These are phyloP conservation scores for Trichoderma brevicompactum DNA, from an alignment of 2,329 filamentous ascomycete species.

Conservation along the genomic window DNA sequence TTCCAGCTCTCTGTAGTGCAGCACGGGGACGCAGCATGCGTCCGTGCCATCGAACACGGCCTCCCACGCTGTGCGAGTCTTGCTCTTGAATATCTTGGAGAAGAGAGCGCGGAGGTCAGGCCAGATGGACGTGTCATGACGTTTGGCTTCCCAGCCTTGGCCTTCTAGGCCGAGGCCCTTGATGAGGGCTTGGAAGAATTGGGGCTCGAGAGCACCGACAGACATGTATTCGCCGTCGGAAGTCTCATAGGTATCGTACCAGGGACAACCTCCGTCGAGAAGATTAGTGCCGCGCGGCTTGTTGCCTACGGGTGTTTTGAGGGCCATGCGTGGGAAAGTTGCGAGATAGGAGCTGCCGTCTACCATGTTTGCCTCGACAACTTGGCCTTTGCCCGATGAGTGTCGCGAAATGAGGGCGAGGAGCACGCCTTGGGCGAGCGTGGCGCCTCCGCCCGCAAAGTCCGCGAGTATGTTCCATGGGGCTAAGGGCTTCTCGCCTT, in stretches of 20 bases:
- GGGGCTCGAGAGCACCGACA: constrained; percentile 87
- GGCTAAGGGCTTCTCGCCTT: constrained; percentile 71
- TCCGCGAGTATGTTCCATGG: constrained; percentile 87
- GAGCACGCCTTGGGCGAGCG: constrained; percentile 80
- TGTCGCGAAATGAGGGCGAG: constrained; percentile 73
- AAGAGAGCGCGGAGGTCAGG: constrained; percentile 66
- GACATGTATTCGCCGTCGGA: constrained; percentile 79
- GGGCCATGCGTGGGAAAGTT: constrained; percentile 72
- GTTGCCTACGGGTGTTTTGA: constrained; percentile 66
- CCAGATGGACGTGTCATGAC: constrained; percentile 69
- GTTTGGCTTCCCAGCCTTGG: constrained; percentile 54
- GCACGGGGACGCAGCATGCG: constrained; percentile 88
- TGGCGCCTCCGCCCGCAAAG: constrained; percentile 86
- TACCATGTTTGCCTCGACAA: constrained; percentile 97
- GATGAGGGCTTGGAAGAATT: constrained; percentile 75
- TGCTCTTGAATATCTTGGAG: constrained; percentile 65
- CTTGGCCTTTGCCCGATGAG: constrained; percentile 72
- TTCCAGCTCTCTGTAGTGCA: constrained; percentile 75
- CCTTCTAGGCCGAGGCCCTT: constrained; percentile 65
- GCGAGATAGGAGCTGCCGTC: constrained; percentile 82
- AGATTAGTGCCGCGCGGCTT: constrained; percentile 72
- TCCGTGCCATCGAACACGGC: constrained; percentile 84
- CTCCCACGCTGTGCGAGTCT: constrained; percentile 82
- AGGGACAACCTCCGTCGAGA: constrained; percentile 84
- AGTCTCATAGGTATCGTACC: constrained; percentile 88